Evolutionary conservation across 139 green algal species (phyloP), one percentile per base, ranked within the genome.

Genomic region (Limnomonas spitsbergensis): DNA sequence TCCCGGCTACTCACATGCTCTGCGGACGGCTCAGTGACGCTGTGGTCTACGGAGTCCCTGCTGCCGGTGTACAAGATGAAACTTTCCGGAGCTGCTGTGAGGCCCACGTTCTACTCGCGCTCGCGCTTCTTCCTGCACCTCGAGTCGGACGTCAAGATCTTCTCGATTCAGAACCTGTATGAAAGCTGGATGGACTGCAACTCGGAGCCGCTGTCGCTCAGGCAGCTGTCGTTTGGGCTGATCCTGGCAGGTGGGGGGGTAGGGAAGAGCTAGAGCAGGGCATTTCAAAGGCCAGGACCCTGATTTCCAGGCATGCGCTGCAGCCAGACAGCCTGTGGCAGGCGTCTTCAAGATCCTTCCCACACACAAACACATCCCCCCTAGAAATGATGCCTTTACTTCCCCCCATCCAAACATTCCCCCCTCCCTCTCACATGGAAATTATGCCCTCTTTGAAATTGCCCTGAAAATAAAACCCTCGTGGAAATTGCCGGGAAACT

Each of bases 171-270:
- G 20, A 74, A 74, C 26, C 68, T 74, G 68, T 74, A 74, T 32
- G 29, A 74, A 47, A 32, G 34, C 7, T 84, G 74, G 75, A 84
- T 84, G 80, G 80, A 84, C 24, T 84, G 80, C 80, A 84, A 84
- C 80, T 77, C 66, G 53, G 38, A 38, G 39, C 34, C 34, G 7
- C 14, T 70, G 56, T 70, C 56, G 14, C 69, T 84, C 31, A 40
- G 53, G 32, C 75, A 68, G 66, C 73, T 84, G 34, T 78, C 68
- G 1, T 73, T 67, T 53, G 80, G 80, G 0, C 75, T 84, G 37
- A 75, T 81, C 26, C 75, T 81, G 53, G 80, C 80, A 20, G 35
- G 47, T 20, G 20, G 14, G 47, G 47, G n/a, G n/a, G n/a, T n/a
- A n/a, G n/a, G n/a, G n/a, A n/a, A n/a, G n/a, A n/a, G n/a, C n/a